Evolutionary conservation across 495 filamentous ascomycete genomes (phyloP), one percentile per base, ranked within the genome.

Genomic region (Xylaria palmicola): DNA sequence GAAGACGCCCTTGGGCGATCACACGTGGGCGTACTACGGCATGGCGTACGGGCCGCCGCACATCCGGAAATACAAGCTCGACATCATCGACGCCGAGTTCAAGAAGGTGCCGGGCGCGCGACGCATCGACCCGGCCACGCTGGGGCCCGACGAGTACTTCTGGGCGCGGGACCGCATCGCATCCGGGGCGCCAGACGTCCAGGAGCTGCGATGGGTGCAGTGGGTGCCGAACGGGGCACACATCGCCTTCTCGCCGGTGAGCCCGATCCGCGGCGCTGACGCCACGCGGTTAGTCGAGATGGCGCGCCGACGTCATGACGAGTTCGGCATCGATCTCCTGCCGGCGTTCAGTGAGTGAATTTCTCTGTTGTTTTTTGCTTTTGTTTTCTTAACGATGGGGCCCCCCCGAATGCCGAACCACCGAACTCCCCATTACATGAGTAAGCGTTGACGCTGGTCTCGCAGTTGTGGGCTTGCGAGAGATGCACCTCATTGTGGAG

Each of bases 401-500:
- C n/a, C n/a, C n/a, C n/a, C n/a, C n/a, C n/a, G n/a, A n/a, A n/a
- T n/a, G n/a, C n/a, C n/a, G n/a, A n/a, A n/a, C n/a, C n/a, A n/a
- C n/a, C n/a, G n/a, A n/a, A n/a, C n/a, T n/a, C n/a, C n/a, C n/a
- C n/a, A n/a, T n/a, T n/a, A n/a, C n/a, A n/a, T n/a, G n/a, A n/a
- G n/a, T n/a, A n/a, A n/a, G n/a, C n/a, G n/a, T n/a, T n/a, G n/a
- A n/a, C n/a, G n/a, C n/a, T n/a, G n/a, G n/a, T n/a, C n/a, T n/a
- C n/a, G n/a, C n/a, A n/a, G n/a, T 70, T 53, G 73, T 83, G 24
- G 80, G 76, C 0, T 65, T 82, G 51, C 75, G 81, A 4, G 80
- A 85, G 64, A 83, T 83, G 76, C 80, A 86, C 62, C 75, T 85
- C 44, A 86, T 87, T 43, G 77, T 82, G 20, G 79, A 79, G 64